A percentile compares a stretch with the other conserved stretches of the same genome.
phyloP scores from a whole-genome alignment of 1,284 basidiomycete genomes.

The Pyrrhoderma noxium region DNA sequence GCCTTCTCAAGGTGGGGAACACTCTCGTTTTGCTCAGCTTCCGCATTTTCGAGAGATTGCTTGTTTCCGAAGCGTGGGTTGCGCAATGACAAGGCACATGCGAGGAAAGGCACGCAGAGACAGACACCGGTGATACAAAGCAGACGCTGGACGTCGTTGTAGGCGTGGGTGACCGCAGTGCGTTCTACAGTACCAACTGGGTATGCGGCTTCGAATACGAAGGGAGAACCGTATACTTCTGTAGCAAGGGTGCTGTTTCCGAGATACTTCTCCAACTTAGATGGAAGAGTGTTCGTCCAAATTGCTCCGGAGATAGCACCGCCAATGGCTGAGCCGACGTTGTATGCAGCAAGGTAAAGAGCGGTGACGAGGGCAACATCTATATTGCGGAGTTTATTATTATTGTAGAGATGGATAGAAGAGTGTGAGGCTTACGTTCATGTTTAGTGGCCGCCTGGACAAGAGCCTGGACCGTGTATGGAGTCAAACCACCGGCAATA shows the following conservation, averaged over 20 bases:
- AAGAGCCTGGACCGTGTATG: conserved; percentile 32
- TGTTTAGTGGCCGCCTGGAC: conserved; percentile 32
- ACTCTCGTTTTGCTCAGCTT: background rate
- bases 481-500: conserved; percentile 32
- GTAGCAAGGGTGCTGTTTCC: conserved; percentile 27
- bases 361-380: conserved; percentile 31
- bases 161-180: conserved; percentile 20
- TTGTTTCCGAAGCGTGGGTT: conserved; percentile 15
- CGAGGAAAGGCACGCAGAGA: conserved; percentile 16
- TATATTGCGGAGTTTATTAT: background rate
- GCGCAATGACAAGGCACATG: conserved; percentile 12
- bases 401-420: background rate
- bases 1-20: background rate
- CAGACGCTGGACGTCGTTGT: conserved; percentile 15
- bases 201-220: conserved; percentile 26
- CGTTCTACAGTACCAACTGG: conserved; percentile 29
- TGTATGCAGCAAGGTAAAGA: conserved; percentile 31
- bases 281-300: conserved; percentile 33
- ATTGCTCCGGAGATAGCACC: conserved; percentile 32
- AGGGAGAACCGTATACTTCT: conserved; percentile 27
- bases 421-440: conserved; percentile 22
- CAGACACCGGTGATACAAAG: conserved; percentile 19
- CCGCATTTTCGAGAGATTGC: conserved; percentile 14
- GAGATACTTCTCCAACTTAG: conserved; percentile 22
- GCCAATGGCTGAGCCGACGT: conserved; percentile 32